Conservation (phyloP, 139 green algal species). For the Microglena sp. region DNA sequence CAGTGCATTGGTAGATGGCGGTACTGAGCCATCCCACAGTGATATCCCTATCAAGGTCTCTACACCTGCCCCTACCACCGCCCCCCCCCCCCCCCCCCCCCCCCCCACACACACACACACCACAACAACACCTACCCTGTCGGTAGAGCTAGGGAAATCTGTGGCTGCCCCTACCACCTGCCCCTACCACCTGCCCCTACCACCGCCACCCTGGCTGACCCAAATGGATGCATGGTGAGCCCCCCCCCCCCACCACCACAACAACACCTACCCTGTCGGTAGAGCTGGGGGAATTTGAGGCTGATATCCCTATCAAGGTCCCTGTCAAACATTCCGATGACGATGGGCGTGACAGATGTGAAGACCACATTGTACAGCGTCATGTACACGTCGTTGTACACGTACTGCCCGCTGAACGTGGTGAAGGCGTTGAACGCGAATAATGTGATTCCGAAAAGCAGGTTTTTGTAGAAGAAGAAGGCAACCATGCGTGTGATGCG, state of each 20-base stretch:
- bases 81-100: too few relatives aligned
- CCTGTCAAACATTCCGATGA: conserved; percentile 55
- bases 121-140: too few relatives aligned
- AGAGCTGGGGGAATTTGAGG: conserved; percentile 38
- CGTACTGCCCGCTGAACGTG: conserved; percentile 55
- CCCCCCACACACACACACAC: too few relatives aligned
- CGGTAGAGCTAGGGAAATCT: conserved; percentile 43
- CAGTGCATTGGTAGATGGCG: conserved; percentile 33
- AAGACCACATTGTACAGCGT: conserved; percentile 69
- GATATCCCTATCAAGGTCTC: too few relatives aligned
- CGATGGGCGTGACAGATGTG: conserved; percentile 48
- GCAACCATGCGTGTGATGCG: conserved; percentile 72
- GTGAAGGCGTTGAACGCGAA: conserved; percentile 64
- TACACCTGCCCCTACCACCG: too few relatives aligned
- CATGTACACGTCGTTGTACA: conserved; percentile 75
- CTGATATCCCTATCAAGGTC: conserved; percentile 44
- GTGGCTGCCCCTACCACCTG: too few relatives aligned
- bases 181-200: too few relatives aligned
- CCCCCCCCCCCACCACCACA: too few relatives aligned
- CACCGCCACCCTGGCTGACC: too few relatives aligned
- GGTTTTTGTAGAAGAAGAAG: conserved; percentile 59
- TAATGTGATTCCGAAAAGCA: conserved; percentile 72
- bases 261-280: conserved; percentile 46
- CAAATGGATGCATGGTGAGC: too few relatives aligned
- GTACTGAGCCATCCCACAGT: conserved; percentile 47